Conservation (phyloP, 2,329 filamentous ascomycete species). For the Trichocomaceae sp. region DNA sequence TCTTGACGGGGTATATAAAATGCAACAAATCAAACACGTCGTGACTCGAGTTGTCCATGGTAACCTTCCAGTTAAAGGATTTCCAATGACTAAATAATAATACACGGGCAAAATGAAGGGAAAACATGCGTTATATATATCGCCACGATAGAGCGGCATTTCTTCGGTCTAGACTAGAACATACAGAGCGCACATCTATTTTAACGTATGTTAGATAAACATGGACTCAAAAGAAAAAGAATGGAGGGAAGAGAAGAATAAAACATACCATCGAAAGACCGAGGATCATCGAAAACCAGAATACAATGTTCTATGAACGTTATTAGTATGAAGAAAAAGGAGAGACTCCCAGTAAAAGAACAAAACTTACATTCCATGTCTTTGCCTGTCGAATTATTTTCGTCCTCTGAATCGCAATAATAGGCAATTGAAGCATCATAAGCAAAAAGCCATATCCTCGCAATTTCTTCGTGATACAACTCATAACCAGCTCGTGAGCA, state of each 20-base stretch:
- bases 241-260: not conserved
- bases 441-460: constrained; percentile 87
- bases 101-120: too few relatives aligned
- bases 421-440: constrained; percentile 95
- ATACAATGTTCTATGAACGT: constrained; percentile 60
- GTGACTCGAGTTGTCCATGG: too few relatives aligned
- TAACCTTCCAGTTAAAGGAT: too few relatives aligned
- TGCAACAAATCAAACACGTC: too few relatives aligned
- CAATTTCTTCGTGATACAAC: constrained; percentile 94
- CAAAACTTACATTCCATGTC: constrained; percentile 59
- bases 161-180: constrained; percentile 43
- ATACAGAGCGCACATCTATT: constrained; percentile 54
- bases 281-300: constrained; percentile 88
- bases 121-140: not conserved
- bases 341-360: not conserved
- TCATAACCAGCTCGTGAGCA: constrained; percentile 94
- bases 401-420: constrained; percentile 83
- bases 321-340: constrained; percentile 9
- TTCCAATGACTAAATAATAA: too few relatives aligned
- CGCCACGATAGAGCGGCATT: too few relatives aligned
- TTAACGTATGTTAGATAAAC: not conserved
- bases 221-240: too few relatives aligned
- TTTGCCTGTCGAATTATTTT: constrained; percentile 65
- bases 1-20: too few relatives aligned
- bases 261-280: constrained; percentile 67